These are phyloP conservation scores for Penicillium coffeae DNA, from an alignment of 495 filamentous ascomycete genomes.

Conservation along the genomic window DNA sequence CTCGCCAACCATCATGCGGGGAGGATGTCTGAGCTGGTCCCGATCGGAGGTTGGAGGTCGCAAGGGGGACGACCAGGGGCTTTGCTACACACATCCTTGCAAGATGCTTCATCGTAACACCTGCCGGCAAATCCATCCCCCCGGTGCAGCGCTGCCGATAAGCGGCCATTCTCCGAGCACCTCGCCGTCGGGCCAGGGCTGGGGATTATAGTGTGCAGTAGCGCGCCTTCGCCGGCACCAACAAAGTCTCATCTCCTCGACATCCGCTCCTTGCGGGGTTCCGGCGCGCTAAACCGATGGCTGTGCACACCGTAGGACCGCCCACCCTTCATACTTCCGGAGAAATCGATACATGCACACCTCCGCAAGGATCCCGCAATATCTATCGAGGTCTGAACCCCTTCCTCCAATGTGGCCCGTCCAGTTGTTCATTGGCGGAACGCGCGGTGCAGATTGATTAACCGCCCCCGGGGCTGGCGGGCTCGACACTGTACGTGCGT, in stretches of 20 bases:
- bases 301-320: not conserved
- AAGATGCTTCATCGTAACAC: too few relatives aligned
- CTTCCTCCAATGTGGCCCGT: not conserved
- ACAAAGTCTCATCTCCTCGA: slow-evolving; percentile 1
- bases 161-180: not conserved
- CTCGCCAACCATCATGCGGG: slow-evolving; percentile 5
- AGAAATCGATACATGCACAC: not conserved
- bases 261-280: slow-evolving; percentile 9
- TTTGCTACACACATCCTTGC: too few relatives aligned
- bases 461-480: slow-evolving; percentile 3
- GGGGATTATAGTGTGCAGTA: slow-evolving; percentile 1
- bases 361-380: not conserved
- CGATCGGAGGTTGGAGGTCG: too few relatives aligned
- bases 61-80: not conserved
- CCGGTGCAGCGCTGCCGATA: not conserved
- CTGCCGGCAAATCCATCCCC: not conserved
- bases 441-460: not conserved
- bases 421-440: not conserved
- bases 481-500: not conserved
- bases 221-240: slow-evolving; percentile 1
- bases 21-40: not conserved
- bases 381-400: slow-evolving; percentile 5
- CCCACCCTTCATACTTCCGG: not conserved
- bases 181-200: not conserved
- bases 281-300: slow-evolving; percentile 5